These are phyloP conservation scores for Protomyces inundatus DNA, from an alignment of 1,139 yeast species.

Conservation along the genomic window DNA sequence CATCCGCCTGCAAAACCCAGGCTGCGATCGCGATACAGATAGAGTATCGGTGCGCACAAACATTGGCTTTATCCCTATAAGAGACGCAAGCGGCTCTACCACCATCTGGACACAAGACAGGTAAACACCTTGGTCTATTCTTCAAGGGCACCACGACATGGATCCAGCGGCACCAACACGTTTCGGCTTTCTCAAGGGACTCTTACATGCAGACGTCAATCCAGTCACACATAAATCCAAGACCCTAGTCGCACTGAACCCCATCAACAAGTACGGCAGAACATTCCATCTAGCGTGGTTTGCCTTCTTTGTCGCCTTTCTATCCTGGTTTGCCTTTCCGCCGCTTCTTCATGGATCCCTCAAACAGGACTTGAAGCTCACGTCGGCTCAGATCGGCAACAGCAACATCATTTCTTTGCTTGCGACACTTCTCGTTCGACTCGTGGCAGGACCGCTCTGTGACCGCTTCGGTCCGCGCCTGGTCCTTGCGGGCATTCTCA, in stretches of 20 bases:
- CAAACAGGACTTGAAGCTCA: conserved; percentile 35
- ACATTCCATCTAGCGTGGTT: conserved; percentile 39
- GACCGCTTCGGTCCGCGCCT: conserved; percentile 39
- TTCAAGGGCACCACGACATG: background rate
- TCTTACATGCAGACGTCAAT: conserved; percentile 35
- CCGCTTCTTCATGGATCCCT: conserved; percentile 37
- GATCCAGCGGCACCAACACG: background rate
- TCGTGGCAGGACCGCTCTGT: conserved; percentile 38
- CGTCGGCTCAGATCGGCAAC: conserved; percentile 38
- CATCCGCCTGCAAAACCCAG: too few species aligned
- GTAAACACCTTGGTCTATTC: background rate
- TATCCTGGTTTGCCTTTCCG: conserved; percentile 42
- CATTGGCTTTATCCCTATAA: too few species aligned
- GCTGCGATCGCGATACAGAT: too few species aligned
- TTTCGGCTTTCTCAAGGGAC: conserved; percentile 7
- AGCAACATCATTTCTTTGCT: conserved; percentile 39
- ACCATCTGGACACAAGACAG: background rate
- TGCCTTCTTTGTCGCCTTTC: conserved; percentile 39
- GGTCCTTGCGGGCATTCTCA: conserved; percentile 36
- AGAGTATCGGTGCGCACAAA: too few species aligned
- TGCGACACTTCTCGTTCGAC: conserved; percentile 39
- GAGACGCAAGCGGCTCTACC: background rate
- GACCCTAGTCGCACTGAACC: conserved; percentile 37
- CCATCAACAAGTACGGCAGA: conserved; percentile 36
- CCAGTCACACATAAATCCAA: conserved; percentile 37